A percentile compares a stretch with the other conserved stretches of the same genome.
phyloP scores from a whole-genome alignment of 306 rosid genomes.

The Cucurbita ficifolia region DNA sequence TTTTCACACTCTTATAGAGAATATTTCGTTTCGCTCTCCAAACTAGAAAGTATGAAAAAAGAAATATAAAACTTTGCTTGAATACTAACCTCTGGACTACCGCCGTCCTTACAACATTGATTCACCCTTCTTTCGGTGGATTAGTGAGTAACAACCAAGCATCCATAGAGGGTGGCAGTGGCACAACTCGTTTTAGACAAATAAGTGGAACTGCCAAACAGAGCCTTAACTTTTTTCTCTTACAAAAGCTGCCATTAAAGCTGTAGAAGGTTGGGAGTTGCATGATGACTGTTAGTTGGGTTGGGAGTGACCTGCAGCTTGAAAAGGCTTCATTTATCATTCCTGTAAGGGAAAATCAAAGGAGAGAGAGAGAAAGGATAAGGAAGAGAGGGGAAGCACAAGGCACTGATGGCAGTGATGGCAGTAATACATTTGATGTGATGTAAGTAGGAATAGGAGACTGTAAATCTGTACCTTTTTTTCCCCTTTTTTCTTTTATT shows the following conservation, averaged over 20 bases:
- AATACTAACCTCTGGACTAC: background rate
- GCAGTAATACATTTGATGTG: background rate
- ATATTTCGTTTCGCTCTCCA: no score
- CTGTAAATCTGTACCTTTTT: background rate
- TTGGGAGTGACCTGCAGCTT: conserved; percentile 9
- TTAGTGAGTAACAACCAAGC: background rate
- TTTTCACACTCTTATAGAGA: no score
- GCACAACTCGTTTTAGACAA: background rate
- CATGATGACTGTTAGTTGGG: conserved; percentile 4
- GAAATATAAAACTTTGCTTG: no score
- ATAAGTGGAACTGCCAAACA: background rate
- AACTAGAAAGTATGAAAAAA: no score
- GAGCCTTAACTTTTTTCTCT: background rate
- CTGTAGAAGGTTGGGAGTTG: conserved; percentile 3
- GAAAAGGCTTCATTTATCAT: background rate
- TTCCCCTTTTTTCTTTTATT: background rate
- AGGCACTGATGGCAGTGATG: background rate
- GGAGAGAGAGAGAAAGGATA: background rate
- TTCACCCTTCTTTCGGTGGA: conserved; percentile 7
- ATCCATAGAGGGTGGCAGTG: background rate
- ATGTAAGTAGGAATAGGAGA: background rate
- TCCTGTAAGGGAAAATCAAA: background rate
- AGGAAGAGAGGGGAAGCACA: background rate
- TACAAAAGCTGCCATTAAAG: background rate
- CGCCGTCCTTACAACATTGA: background rate